phyloP scores from a whole-genome alignment of 2,329 filamentous ascomycete species.

The Sporothrix globosa region DNA sequence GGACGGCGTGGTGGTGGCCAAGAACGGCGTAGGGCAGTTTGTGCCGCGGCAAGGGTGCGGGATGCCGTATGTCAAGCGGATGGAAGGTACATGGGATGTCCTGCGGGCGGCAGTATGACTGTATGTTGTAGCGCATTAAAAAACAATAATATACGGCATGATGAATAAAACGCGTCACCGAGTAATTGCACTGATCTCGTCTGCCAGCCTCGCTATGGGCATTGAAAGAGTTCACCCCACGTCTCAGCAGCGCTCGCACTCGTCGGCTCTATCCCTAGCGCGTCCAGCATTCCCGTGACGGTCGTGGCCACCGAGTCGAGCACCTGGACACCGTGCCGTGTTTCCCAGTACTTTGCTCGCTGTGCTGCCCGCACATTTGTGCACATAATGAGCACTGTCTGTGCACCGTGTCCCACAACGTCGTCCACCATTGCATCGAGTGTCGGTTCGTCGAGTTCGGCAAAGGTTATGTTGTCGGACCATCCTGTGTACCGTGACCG shows the following conservation, averaged over 20 bases:
- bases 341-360: conserved; percentile 46
- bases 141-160: too few relatives aligned
- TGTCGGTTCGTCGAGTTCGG: conserved; percentile 40
- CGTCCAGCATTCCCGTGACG: conserved; percentile 46
- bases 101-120: conserved; percentile 23
- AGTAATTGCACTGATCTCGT: too few relatives aligned
- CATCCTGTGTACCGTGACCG: conserved; percentile 2
- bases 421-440: conserved; percentile 38
- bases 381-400: conserved; percentile 49
- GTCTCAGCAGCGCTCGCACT: neutral
- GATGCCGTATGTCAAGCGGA: conserved; percentile 24
- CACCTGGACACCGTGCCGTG: conserved; percentile 39
- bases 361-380: conserved; percentile 50
- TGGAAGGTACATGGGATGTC: conserved; percentile 29
- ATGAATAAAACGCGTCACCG: too few relatives aligned
- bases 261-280: neutral
- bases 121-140: too few relatives aligned
- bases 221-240: neutral
- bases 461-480: conserved; percentile 47
- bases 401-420: conserved; percentile 39
- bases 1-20: conserved; percentile 53
- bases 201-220: neutral
- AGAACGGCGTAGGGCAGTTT: conserved; percentile 54
- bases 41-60: conserved; percentile 45
- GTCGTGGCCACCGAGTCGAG: conserved; percentile 50